Percentiles rank a stretch among this genome's conserved stretches.
phyloP scores from a whole-genome alignment of 441 rosid species.

The Erysimum cheiri region DNA sequence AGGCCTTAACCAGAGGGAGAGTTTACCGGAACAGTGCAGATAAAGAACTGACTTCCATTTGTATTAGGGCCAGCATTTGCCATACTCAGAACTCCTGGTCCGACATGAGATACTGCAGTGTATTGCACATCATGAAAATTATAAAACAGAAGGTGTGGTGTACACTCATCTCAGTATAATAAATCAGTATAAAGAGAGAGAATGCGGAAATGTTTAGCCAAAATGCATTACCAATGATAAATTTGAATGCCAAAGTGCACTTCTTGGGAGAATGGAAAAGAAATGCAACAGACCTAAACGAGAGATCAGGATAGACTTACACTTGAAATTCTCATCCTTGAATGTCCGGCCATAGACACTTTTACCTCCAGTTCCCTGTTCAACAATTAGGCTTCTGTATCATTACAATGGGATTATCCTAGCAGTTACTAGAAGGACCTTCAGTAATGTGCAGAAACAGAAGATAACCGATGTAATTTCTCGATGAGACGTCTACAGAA shows the following conservation, averaged over 20 bases:
- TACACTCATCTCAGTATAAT: slow-evolving; percentile 9
- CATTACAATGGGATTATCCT: slow-evolving; percentile 17
- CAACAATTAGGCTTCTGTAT: slow-evolving; percentile 35
- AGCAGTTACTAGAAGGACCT: slow-evolving; percentile 3
- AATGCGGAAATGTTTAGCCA: background rate
- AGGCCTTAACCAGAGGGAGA: slow-evolving; percentile 8
- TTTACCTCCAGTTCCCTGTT: slow-evolving; percentile 99
- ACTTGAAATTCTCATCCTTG: slow-evolving; percentile 95
- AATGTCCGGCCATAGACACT: slow-evolving; percentile 97
- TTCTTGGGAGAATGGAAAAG: slow-evolving; percentile 6
- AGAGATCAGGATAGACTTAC: slow-evolving; percentile 58
- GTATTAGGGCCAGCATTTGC: slow-evolving; percentile 99
- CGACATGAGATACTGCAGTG: slow-evolving; percentile 80
- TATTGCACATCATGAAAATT: slow-evolving; percentile 17
- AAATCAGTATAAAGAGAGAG: background rate
- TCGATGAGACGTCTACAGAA: slow-evolving; percentile 16
- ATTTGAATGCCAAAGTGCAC: slow-evolving; percentile 18
- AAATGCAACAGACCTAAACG: slow-evolving; percentile 2
- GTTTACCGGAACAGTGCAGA: slow-evolving; percentile 92
- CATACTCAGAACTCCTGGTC: slow-evolving; percentile 97
- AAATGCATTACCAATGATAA: background rate
- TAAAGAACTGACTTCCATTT: slow-evolving; percentile 96
- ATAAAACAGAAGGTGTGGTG: slow-evolving; percentile 5
- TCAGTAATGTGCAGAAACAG: slow-evolving; percentile 8
- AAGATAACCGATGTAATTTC: background rate